Conservation (phyloP, 78 protist species). For the Reticulomyxa filosa region DNA sequence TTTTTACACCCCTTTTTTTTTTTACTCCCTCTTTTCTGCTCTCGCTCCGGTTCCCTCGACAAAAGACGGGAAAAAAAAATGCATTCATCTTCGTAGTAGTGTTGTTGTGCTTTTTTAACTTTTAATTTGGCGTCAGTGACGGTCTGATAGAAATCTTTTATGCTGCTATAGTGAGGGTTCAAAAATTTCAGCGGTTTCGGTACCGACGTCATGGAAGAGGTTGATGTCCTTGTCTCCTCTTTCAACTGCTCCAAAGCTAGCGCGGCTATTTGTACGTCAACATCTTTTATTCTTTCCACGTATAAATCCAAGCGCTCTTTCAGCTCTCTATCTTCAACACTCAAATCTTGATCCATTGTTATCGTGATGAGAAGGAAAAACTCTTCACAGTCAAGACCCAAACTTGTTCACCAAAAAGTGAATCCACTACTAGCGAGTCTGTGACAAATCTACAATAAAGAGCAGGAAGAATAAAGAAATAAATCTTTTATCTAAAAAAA, state of each 20-base stretch:
- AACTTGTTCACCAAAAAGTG: too few relatives aligned
- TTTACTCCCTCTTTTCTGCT: not conserved
- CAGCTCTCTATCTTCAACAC: constrained; percentile 27
- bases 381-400: too few relatives aligned
- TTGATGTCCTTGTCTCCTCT: constrained; percentile 44
- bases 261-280: not conserved
- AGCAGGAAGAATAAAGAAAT: too few relatives aligned
- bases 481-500: too few relatives aligned
- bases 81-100: too few relatives aligned
- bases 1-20: not conserved
- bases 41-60: not conserved
- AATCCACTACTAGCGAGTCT: too few relatives aligned
- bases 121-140: constrained; percentile 5
- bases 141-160: constrained; percentile 15
- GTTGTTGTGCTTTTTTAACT: too few relatives aligned
- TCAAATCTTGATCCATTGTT: not conserved
- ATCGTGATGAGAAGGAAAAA: not conserved
- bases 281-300: constrained; percentile 16
- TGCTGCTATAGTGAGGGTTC: constrained; percentile 42
- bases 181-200: constrained; percentile 94
- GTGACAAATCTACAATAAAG: too few relatives aligned
- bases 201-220: constrained; percentile 79
- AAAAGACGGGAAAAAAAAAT: not conserved
- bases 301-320: constrained; percentile 16
- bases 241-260: constrained; percentile 36